Conservation (phyloP, 1,284 basidiomycete genomes). For the Puccinia horiana region DNA sequence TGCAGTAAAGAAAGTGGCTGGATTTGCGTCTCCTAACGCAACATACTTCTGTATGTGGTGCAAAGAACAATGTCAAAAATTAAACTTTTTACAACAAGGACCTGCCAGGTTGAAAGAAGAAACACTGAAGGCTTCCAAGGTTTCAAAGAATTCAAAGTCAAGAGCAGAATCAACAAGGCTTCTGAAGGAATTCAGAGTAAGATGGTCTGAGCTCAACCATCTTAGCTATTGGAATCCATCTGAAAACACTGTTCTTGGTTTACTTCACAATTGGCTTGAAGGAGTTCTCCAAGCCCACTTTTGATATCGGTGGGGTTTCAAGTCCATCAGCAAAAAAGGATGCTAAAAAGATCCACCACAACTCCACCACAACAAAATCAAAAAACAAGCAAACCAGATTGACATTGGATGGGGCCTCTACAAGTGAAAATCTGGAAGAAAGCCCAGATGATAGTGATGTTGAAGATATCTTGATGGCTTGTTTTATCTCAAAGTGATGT, state of each 20-base stretch:
- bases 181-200: background rate
- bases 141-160: background rate
- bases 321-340: background rate
- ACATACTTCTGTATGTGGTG: conserved; percentile 11
- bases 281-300: background rate
- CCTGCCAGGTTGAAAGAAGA: background rate
- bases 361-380: background rate
- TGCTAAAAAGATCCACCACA: background rate
- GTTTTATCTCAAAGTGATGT: conserved; percentile 1
- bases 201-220: conserved; percentile 29
- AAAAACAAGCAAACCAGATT: background rate
- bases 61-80: background rate
- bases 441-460: background rate
- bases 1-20: background rate
- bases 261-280: conserved; percentile 34
- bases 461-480: background rate
- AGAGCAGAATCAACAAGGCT: too few species aligned
- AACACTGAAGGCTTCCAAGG: background rate
- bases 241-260: background rate
- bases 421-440: background rate
- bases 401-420: background rate
- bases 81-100: background rate
- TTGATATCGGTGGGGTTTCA: conserved; percentile 3
- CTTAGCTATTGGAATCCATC: background rate
- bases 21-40: conserved; percentile 11